Conservation (phyloP, 495 filamentous ascomycete genomes). For the Evernia prunastri region DNA sequence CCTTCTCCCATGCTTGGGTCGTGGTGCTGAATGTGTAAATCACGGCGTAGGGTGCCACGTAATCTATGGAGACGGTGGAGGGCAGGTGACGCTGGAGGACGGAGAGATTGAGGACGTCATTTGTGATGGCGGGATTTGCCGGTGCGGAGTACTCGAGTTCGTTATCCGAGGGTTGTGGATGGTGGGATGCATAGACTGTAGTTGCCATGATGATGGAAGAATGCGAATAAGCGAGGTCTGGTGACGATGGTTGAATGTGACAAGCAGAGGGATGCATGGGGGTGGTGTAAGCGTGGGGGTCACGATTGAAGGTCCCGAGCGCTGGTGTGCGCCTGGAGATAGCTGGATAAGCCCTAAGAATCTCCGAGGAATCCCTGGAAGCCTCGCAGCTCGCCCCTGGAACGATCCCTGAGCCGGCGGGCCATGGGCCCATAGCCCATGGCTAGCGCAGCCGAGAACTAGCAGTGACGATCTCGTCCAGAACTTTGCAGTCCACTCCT, state of each 20-base stretch:
- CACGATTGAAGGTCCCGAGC: neutral
- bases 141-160: neutral
- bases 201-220: neutral
- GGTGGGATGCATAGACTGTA: neutral
- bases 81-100: slow-evolving; percentile 74
- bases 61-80: slow-evolving; percentile 56
- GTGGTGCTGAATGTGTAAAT: slow-evolving; percentile 66
- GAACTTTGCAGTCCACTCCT: neutral
- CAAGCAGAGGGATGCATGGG: neutral
- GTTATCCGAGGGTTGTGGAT: neutral
- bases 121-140: slow-evolving; percentile 44
- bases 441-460: neutral
- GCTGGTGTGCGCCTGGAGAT: neutral
- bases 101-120: slow-evolving; percentile 73
- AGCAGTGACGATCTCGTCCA: neutral
- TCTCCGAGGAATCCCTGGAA: neutral
- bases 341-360: neutral
- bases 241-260: no score
- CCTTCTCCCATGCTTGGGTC: slow-evolving; percentile 66
- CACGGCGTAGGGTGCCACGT: slow-evolving; percentile 70
- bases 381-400: neutral
- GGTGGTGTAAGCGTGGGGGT: neutral
- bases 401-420: neutral
- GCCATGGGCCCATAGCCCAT: neutral
- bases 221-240: neutral